These are phyloP conservation scores for Colletotrichum horii DNA, from an alignment of 2,329 filamentous ascomycete species.

Conservation along the genomic window DNA sequence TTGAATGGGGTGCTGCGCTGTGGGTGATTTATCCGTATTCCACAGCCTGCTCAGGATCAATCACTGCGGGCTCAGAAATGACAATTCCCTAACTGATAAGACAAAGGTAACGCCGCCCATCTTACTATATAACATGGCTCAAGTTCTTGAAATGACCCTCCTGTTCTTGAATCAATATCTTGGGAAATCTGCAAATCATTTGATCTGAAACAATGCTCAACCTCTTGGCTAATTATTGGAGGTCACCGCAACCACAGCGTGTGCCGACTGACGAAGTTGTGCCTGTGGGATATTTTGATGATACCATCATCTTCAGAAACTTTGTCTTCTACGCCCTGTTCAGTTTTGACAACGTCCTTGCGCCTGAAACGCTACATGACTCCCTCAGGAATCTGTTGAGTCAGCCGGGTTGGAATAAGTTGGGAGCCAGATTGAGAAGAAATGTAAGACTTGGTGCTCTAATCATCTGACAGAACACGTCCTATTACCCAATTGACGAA, in stretches of 20 bases:
- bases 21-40: too few species aligned
- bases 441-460: constrained; percentile 21
- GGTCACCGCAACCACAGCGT: not conserved
- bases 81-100: too few species aligned
- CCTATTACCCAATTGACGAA: not conserved
- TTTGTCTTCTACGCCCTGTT: constrained; percentile 29
- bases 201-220: not conserved
- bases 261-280: constrained; percentile 26
- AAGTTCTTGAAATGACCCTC: not conserved
- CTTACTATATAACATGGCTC: too few species aligned
- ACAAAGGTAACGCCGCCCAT: too few species aligned
- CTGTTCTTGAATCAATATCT: not conserved
- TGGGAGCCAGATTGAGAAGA: constrained; percentile 27
- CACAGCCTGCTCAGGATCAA: too few species aligned
- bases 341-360: constrained; percentile 31
- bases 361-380: constrained; percentile 22
- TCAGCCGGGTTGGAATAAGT: constrained; percentile 28
- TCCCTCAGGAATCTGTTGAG: constrained; percentile 18
- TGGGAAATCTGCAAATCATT: not conserved
- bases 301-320: constrained; percentile 25
- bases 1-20: too few species aligned
- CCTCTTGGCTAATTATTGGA: not conserved
- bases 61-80: too few species aligned
- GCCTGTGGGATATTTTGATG: constrained; percentile 30
- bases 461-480: not conserved